Evolutionary conservation across 768 basidiomycete genomes (phyloP), one percentile per base, ranked within the genome.

Genomic region (Boletus tomentosulus): DNA sequence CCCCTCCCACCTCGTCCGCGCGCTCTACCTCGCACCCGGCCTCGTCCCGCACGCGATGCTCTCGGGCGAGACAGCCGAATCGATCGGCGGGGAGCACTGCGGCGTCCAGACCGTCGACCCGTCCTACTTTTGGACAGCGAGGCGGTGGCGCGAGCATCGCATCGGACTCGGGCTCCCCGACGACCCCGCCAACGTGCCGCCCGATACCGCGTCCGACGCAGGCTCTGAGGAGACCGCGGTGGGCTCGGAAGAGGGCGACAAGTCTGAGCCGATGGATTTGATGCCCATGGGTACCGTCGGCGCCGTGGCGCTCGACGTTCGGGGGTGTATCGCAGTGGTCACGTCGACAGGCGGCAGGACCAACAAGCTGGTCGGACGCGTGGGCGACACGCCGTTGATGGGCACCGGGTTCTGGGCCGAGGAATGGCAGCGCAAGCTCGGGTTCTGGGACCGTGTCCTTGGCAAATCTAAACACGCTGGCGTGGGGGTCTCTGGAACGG

Each of bases 401-500:
- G 89, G 86, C 4, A 73, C 80, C 12, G 91, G 90, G 0, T 92
- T 85, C 69, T 92, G 89, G 89, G 87, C 89, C 9, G 89, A 89
- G 61, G 84, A 89, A 69, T 92, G 90, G 89, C 56, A 55, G 51
- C 68, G 54, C 53, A 68, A 59, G 58, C 68, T 56, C 63, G 64
- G 67, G 31, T 66, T 52, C 53, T 57, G 75, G 78, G 69, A 71
- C 37, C 73, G 70, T 22, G 41, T 79, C 22, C 65, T 55, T 22
- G 68, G 76, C 3, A 73, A 71, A 41, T 56, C 63, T 25, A 56
- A 60, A 15, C 59, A 64, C 10, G 66, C 62, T 25, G 87, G 82
- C 8, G 72, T 92, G 24, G 89, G 89, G 4, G 72, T 92, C n/a
- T 89, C 87, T 30, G 88, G 90, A 0, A 92, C 91, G 12, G 91